phyloP scores from a whole-genome alignment of 495 filamentous ascomycete genomes.

The Barbatosphaeria neglecta region DNA sequence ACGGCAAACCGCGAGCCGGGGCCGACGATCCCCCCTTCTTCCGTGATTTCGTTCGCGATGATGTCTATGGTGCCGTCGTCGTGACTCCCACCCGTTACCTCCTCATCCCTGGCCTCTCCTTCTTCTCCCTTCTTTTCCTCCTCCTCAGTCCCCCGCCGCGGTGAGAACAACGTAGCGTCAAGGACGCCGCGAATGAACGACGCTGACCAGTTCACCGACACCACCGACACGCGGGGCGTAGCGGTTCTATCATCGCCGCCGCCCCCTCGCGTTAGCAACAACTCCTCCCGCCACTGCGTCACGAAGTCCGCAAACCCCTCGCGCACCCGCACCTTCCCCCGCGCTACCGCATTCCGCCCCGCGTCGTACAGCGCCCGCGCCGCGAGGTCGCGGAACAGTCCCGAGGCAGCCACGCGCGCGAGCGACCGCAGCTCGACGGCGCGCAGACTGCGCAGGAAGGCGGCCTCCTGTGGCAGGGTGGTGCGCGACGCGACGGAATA shows the following conservation, averaged over 20 bases:
- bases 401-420: slow-evolving; percentile 16
- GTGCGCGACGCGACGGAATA: slow-evolving; percentile 11
- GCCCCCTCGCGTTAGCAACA: slow-evolving; percentile 14
- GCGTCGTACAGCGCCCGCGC: slow-evolving; percentile 9
- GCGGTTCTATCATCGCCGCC: no score
- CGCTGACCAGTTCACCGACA: slow-evolving; percentile 35
- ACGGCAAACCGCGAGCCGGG: slow-evolving; percentile 7
- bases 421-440: slow-evolving; percentile 22
- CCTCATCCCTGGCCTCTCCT: neutral
- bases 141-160: neutral
- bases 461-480: slow-evolving; percentile 19
- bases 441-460: slow-evolving; percentile 22
- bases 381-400: slow-evolving; percentile 20
- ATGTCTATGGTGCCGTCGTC: no score
- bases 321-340: slow-evolving; percentile 15
- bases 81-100: neutral
- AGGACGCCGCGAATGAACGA: slow-evolving; percentile 26
- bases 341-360: slow-evolving; percentile 11
- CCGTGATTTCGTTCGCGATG: slow-evolving; percentile 16
- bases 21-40: slow-evolving; percentile 20
- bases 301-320: slow-evolving; percentile 24
- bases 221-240: slow-evolving; percentile 24
- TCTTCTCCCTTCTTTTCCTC: neutral
- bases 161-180: no score
- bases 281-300: neutral